Conservation (phyloP, 2,329 filamentous ascomycete genomes). For the Domatiomyces globalis region DNA sequence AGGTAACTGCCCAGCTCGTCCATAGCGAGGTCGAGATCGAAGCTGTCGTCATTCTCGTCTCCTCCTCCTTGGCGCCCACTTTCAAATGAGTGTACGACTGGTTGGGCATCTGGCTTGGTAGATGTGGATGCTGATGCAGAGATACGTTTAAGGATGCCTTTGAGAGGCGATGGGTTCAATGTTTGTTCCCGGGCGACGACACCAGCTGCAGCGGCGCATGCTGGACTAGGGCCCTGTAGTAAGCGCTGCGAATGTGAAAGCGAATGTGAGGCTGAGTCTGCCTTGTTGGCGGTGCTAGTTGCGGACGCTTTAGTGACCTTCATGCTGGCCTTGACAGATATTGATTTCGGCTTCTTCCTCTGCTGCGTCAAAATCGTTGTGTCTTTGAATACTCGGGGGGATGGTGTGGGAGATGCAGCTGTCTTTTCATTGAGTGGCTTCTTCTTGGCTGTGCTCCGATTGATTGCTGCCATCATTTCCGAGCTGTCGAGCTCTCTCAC, state of each 20-base stretch:
- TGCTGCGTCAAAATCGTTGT: conserved; percentile 3
- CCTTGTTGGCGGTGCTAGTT: not conserved
- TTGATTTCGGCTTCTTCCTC: conserved; percentile 17
- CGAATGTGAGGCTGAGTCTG: conserved; percentile 1
- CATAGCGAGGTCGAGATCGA: conserved; percentile 32
- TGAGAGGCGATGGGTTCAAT: conserved; percentile 1
- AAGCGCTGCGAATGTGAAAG: too few species aligned
- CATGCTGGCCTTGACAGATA: conserved; percentile 14
- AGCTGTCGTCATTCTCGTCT: conserved; percentile 18
- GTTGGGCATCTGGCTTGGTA: conserved; percentile 20
- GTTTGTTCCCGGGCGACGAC: not conserved
- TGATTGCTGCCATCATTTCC: conserved; percentile 15
- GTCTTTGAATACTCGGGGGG: conserved; percentile 2
- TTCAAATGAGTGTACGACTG: conserved; percentile 2
- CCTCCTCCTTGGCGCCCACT: not conserved
- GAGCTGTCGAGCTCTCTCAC: conserved; percentile 12
- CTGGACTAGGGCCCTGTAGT: not conserved
- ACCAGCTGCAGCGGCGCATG: not conserved
- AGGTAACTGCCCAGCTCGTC: conserved; percentile 33
- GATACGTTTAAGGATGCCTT: conserved; percentile 5
- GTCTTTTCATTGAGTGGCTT: not conserved
- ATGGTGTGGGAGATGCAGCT: not conserved
- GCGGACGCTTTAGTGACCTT: conserved; percentile 11
- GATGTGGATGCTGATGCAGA: conserved; percentile 16
- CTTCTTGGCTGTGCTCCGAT: conserved; percentile 25